These are phyloP conservation scores for Pseudognaphalium luteoalbum DNA, from an alignment of 129 eudicot species.

Conservation along the genomic window DNA sequence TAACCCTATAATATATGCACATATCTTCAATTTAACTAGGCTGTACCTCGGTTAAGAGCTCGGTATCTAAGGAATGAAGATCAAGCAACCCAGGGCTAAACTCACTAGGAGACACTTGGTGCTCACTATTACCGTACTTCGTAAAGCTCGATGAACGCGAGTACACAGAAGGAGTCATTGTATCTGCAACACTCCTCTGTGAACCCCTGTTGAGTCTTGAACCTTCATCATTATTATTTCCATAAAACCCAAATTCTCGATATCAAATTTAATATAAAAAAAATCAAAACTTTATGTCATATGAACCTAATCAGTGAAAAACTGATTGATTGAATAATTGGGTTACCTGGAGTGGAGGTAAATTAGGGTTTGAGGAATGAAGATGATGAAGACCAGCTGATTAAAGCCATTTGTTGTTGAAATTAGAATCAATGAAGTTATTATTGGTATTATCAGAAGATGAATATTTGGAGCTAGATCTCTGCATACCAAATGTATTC, in stretches of 20 bases:
- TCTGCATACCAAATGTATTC: conserved; percentile 52
- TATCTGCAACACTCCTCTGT: conserved; percentile 53
- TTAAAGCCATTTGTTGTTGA: conserved; percentile 71
- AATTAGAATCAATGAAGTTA: conserved; percentile 44
- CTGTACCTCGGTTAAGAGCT: conserved; percentile 70
- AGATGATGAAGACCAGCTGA: conserved; percentile 76
- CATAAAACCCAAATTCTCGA: conserved; percentile 58
- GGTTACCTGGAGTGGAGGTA: conserved; percentile 35
- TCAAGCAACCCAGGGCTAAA: conserved; percentile 83
- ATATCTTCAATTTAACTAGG: neutral
- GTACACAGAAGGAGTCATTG: conserved; percentile 38
- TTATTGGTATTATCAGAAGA: conserved; percentile 47
- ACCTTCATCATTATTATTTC: conserved; percentile 38
- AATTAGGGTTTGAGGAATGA: conserved; percentile 51
- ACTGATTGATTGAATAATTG: too few species aligned
- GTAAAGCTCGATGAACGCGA: conserved; percentile 45
- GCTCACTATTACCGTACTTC: conserved; percentile 49
- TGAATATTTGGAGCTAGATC: conserved; percentile 61
- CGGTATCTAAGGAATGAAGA: conserved; percentile 83
- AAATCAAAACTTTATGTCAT: neutral
- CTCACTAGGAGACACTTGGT: conserved; percentile 48
- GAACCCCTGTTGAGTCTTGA: conserved; percentile 38
- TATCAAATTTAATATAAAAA: conserved; percentile 1
- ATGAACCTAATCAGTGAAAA: too few species aligned
- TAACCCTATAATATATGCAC: neutral